Base-by-base conservation (phyloP, 179 eudicot species). In the Spinacia oleracea region DNA sequence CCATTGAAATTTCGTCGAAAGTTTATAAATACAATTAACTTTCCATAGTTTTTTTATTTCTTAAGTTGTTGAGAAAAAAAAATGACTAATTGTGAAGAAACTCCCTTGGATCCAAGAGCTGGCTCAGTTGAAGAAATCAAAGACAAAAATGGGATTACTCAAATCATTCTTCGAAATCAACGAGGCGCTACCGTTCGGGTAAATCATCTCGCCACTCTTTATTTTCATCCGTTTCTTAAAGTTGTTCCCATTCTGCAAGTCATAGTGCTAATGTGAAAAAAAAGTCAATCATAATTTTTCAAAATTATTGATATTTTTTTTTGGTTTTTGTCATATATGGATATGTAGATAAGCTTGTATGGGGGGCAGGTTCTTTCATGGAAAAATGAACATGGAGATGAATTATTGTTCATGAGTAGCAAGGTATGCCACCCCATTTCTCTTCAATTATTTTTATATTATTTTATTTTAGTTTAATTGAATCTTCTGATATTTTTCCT, bases 331-430 rank as follows among this genome's bases (percentile, higher is more conserved):
- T 58, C 45, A 2, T 72, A 2, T 72, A 25, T 12, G 20, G 18
- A 7, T 67, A 46, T 85, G 70, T 86, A 93, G 98, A 86, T 93
- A 81, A 92, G 96, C 88, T 85, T 92, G 84, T 89, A 91, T 84
- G 98, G 98, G 46, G 98, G 96, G 64, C 98, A 94, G 81, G 93
- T 94, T 77, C 89, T 91, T 55, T 94, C 98, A 45, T 94, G 98
- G 98, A 94, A 87, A 84, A 90, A 85, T 45, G 94, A 88, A 58
- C 84, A 87, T 29, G 93, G 97, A 40, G 97, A 94, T 79, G 98
- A 94, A 67, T 82, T 94, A 42, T 67, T 94, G 20, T 94, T 94
- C 84, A 88, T 82, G 32, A 94, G 97, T 70, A 91, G 89, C 80
- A 94, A 94, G 94, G 98, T 92, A 69, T 83, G 82, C 34, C n/a